Base-by-base conservation (phyloP, 2,329 filamentous ascomycete species). In the Coleophoma cylindrospora region DNA sequence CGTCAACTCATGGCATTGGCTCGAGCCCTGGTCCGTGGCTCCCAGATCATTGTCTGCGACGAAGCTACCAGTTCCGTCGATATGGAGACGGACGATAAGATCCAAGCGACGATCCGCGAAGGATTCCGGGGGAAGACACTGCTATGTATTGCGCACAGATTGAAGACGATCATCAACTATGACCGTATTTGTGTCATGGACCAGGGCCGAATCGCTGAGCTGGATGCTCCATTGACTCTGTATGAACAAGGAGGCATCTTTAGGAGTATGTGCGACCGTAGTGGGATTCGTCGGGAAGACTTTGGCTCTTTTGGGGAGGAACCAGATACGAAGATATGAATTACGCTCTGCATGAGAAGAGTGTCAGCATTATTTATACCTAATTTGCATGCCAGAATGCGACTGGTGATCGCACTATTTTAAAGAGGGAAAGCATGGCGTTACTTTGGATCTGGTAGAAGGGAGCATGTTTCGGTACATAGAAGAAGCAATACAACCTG, bases 181-280 rank as follows among this genome's bases (percentile, higher is more conserved):
- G 92, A 99, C 68, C 83, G 92, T 43, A 96, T 99, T 65, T 92
- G 91, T 62, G 94, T 99, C 59, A 95, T 99, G 91, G 92, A 97
- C 61, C 78, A 84, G 41, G 94, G 94, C 0, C 71, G 72, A 14
- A 96, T 99, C 63, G 89, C 88, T 0, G 91, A 97, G 76, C 74
- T 97, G 55, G 94, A 88, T 63, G 78, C 80, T 13, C 94, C 94
- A 2, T 64, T 86, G 40, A 76, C 73, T 40, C 72, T 99, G 53
- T 97, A 87, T 77, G 78, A 84, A 52, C 70, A 75, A 43, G 83
- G 79, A 10, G 87, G 89, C 0, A 91, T 96, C 49, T 97, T 97
- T 68, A 70, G 74, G 50, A 68, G 76, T 58, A 86, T 86, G 82
- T 86, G 82, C 59, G 81, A 84, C 59, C 80, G 74, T 68, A 83